Evolutionary conservation across 2,329 filamentous ascomycete genomes (phyloP), one percentile per base, ranked within the genome.

Genomic region (Paecilomyces sp.): DNA sequence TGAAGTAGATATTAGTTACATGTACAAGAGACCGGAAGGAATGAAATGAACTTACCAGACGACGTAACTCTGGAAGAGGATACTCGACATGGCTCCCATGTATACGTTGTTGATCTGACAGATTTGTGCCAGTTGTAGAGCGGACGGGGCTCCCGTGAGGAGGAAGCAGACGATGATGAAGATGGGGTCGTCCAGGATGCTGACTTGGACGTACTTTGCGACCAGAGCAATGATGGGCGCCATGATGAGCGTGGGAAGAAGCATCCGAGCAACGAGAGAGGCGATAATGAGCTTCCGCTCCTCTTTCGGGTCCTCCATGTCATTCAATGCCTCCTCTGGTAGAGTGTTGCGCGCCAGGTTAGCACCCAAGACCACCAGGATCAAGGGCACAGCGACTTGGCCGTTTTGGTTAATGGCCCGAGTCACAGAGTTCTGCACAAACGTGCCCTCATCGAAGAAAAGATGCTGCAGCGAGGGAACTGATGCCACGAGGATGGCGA

Each of bases 91-190:
- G 55, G 94, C 91, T 18, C 88, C 86, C 80, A 97, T 93, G 74
- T 91, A 99, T 9, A 99, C 94, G 63, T 89, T 89, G 76, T 99
- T 99, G 78, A 97, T 90, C 81, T 97, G 94, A 78, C 94, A 99
- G 62, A 99, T 99, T 78, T 99, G 94, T 6, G 94, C 93, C 70
- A 99, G 80, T 77, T 99, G 94, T 64, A 99, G 81, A 28, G 94
- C 94, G 63, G 89, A 95, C 5, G 94, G 94, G 2, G 94, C 94
- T 36, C 94, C 94, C 0, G 91, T 93, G 65, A 99, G 88, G 64
- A 99, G 81, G 83, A 97, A 99, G 77, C 92, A 97, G 36, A 99
- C 94, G 66, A 99, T 91, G 66, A 99, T 88, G 75, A 99, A 99
- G 68, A 99, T 99, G 9, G 94, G 94, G 71, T 99, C 94, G 72